Evolutionary conservation across 441 rosid species (phyloP).

Genomic region (Syzygium malaccense): DNA sequence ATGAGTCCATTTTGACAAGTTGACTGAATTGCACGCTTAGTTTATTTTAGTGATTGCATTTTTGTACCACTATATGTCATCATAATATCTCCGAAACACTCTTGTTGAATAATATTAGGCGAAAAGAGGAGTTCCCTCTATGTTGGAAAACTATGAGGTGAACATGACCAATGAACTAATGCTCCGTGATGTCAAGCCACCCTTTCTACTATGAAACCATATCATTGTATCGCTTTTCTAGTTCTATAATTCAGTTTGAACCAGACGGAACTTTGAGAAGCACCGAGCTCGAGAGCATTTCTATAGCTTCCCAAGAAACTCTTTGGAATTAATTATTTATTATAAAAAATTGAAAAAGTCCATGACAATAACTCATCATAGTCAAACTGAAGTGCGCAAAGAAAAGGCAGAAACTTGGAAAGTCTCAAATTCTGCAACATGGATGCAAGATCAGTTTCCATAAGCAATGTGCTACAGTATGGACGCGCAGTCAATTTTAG

Average conservation of each 20-base stretch:
- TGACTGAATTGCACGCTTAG: too few species aligned
- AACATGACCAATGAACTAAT: too few species aligned
- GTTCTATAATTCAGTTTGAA: background rate
- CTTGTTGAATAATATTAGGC: too few species aligned
- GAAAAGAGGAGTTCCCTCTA: too few species aligned
- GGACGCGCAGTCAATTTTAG: too few species aligned
- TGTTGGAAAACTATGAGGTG: too few species aligned
- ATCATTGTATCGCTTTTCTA: too few species aligned
- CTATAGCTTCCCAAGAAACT: background rate
- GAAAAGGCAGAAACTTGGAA: background rate
- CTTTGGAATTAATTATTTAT: background rate
- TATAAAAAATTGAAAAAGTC: background rate
- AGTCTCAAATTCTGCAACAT: background rate
- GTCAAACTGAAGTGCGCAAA: background rate
- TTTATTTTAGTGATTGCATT: too few species aligned
- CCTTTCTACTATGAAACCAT: background rate
- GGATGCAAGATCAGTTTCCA: background rate
- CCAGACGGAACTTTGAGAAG: background rate
- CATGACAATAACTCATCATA: background rate
- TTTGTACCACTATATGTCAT: too few species aligned
- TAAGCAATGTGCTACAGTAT: background rate
- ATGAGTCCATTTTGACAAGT: too few species aligned
- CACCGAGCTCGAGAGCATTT: background rate
- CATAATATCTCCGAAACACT: too few species aligned
- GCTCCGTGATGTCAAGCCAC: background rate